A percentile compares a stretch with the other conserved stretches of the same genome.
Conservation (phyloP, 2,329 filamentous ascomycete genomes). For the Pseudopithomyces chartarum region DNA sequence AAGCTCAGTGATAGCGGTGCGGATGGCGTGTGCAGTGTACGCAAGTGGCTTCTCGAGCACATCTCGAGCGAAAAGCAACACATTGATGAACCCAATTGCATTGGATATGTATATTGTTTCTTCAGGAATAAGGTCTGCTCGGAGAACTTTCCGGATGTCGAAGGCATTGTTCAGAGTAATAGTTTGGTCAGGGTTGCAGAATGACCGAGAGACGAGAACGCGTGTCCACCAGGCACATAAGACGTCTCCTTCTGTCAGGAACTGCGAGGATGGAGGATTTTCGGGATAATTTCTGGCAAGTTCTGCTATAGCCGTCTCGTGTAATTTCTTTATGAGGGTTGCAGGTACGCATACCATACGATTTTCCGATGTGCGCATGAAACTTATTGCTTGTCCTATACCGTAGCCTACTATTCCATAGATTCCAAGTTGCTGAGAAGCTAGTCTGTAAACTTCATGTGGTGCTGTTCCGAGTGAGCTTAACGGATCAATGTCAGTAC, state of each 20-base stretch:
- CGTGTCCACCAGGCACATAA: slow-evolving; percentile 8
- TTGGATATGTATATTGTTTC: slow-evolving; percentile 4
- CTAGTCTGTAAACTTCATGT: too few species aligned
- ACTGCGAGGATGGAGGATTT: not conserved
- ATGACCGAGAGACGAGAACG: not conserved
- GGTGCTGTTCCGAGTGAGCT: too few species aligned
- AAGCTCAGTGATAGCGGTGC: too few species aligned
- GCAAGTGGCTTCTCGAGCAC: not conserved
- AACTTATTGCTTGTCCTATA: not conserved
- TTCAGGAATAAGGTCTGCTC: slow-evolving; percentile 4
- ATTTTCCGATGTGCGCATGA: slow-evolving; percentile 2
- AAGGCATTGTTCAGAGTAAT: slow-evolving; percentile 5
- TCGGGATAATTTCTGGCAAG: not conserved
- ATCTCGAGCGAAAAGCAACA: slow-evolving; percentile 3
- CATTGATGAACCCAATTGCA: slow-evolving; percentile 5
- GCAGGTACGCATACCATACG: slow-evolving; percentile 13
- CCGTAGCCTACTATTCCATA: not conserved
- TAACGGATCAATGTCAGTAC: too few species aligned
- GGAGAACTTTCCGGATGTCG: slow-evolving; percentile 2
- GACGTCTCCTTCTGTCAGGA: slow-evolving; percentile 7
- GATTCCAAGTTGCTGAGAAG: too few species aligned
- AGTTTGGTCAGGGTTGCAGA: not conserved
- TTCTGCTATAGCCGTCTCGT: slow-evolving; percentile 13
- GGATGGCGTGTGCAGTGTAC: not conserved
- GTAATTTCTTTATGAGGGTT: slow-evolving; percentile 14